A percentile compares a stretch with the other conserved stretches of the same genome.
Conservation (phyloP, 768 basidiomycete species). For the Leccinum obscurum region DNA sequence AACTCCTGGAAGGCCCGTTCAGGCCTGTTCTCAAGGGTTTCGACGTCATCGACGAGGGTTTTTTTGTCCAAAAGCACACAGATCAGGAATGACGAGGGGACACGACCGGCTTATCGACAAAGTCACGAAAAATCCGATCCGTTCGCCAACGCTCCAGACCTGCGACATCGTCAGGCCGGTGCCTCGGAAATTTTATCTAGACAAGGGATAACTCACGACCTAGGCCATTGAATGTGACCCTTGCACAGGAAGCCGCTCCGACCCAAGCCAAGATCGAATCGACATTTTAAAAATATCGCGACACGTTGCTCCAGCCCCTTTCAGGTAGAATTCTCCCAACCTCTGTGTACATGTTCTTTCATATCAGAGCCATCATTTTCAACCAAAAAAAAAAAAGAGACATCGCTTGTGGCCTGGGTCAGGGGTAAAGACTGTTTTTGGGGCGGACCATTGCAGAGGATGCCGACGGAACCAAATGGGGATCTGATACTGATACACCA, state of each 20-base stretch:
- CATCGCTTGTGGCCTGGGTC: too few species aligned
- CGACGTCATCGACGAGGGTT: background rate
- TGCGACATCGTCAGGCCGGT: background rate
- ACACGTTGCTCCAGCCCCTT: background rate
- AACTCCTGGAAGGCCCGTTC: background rate
- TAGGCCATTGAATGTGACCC: background rate
- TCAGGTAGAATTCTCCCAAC: background rate
- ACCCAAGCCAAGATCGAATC: background rate
- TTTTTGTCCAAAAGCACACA: background rate
- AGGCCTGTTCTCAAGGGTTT: background rate
- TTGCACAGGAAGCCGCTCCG: background rate
- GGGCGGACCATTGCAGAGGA: too few species aligned
- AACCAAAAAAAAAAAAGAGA: too few species aligned
- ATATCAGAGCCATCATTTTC: too few species aligned
- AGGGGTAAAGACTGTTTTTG: background rate
- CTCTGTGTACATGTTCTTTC: background rate
- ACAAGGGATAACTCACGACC: background rate
- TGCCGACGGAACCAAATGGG: background rate
- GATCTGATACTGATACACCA: background rate
- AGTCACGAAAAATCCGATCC: background rate
- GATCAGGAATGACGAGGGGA: background rate
- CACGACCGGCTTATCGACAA: too few species aligned
- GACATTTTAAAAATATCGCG: background rate
- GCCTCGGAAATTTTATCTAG: background rate
- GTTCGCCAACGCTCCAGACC: background rate